These are phyloP conservation scores for Umbelopsis sp. DNA, from an alignment of 192 early-diverging fungal species.

Conservation along the genomic window DNA sequence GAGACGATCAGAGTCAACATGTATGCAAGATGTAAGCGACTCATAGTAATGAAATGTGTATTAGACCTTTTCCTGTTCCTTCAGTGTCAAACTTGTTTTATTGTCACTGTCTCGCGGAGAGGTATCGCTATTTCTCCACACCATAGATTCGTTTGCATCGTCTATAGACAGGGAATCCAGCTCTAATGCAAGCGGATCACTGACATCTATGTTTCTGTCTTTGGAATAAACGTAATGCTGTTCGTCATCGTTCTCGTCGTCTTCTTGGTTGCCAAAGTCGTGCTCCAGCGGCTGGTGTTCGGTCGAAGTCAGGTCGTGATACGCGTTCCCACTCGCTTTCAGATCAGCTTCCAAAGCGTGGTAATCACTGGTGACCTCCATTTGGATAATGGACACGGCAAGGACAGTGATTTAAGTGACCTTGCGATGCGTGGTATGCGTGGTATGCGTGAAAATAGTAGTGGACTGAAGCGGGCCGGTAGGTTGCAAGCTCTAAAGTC, in stretches of 20 bases:
- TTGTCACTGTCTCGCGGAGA: slow-evolving; percentile 15
- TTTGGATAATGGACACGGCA: not conserved
- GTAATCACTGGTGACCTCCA: not conserved
- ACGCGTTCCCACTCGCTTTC: not conserved
- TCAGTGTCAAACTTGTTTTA: slow-evolving; percentile 46
- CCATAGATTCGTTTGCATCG: slow-evolving; percentile 5
- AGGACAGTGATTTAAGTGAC: not conserved
- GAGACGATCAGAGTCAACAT: not conserved
- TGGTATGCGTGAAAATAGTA: too few relatives aligned
- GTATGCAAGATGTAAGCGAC: not conserved
- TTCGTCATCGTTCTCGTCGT: not conserved
- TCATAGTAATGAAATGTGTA: not conserved
- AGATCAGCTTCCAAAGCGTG: not conserved
- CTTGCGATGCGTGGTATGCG: too few relatives aligned
- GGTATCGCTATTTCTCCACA: not conserved
- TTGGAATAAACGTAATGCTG: not conserved
- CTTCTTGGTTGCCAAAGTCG: not conserved
- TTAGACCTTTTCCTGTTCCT: slow-evolving; percentile 54
- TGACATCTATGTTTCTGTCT: not conserved
- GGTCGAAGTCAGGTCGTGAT: not conserved
- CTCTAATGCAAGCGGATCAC: not conserved
- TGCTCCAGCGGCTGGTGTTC: not conserved
- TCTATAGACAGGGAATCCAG: slow-evolving; percentile 6
- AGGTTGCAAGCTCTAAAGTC: too few relatives aligned
- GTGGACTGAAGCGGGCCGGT: too few relatives aligned